phyloP scores from a whole-genome alignment of 2,329 filamentous ascomycete species.

The Aspergillus viridinutans region DNA sequence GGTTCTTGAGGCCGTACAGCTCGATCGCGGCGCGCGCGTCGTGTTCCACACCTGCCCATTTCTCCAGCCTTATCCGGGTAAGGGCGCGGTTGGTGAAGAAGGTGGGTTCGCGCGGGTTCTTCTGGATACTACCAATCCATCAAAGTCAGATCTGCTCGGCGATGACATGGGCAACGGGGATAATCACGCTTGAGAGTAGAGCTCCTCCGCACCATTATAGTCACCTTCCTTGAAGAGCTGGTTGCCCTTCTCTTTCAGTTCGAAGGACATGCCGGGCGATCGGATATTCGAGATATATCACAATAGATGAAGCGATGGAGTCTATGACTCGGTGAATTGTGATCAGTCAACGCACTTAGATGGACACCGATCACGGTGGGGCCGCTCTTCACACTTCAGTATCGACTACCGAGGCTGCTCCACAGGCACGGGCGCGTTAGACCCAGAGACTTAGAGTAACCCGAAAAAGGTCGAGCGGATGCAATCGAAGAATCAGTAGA shows the following conservation, averaged over 20 bases:
- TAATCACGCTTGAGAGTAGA: slow-evolving; percentile 44
- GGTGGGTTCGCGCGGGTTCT: slow-evolving; percentile 70
- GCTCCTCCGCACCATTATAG: slow-evolving; percentile 43
- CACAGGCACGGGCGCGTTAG: no score
- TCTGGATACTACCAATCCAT: slow-evolving; percentile 59
- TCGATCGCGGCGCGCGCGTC: slow-evolving; percentile 74
- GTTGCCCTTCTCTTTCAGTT: slow-evolving; percentile 44
- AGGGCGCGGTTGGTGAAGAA: slow-evolving; percentile 90
- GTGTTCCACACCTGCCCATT: slow-evolving; percentile 69
- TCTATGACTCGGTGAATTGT: no score
- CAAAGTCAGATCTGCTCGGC: not conserved
- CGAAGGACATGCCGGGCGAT: slow-evolving; percentile 27
- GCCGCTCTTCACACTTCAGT: not conserved
- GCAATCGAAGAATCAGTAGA: no score
- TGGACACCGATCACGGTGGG: not conserved
- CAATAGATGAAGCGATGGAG: no score
- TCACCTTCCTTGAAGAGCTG: slow-evolving; percentile 44
- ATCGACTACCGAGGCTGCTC: no score
- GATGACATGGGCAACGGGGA: not conserved
- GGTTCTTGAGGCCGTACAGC: slow-evolving; percentile 49
- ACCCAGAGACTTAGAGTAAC: no score
- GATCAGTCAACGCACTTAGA: not conserved
- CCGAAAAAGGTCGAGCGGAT: no score
- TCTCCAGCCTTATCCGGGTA: slow-evolving; percentile 67
- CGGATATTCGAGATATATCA: no score